Evolutionary conservation across 2,329 filamentous ascomycete genomes (phyloP), one percentile per base, ranked within the genome.

Genomic region (Dactylellina parvicollis): DNA sequence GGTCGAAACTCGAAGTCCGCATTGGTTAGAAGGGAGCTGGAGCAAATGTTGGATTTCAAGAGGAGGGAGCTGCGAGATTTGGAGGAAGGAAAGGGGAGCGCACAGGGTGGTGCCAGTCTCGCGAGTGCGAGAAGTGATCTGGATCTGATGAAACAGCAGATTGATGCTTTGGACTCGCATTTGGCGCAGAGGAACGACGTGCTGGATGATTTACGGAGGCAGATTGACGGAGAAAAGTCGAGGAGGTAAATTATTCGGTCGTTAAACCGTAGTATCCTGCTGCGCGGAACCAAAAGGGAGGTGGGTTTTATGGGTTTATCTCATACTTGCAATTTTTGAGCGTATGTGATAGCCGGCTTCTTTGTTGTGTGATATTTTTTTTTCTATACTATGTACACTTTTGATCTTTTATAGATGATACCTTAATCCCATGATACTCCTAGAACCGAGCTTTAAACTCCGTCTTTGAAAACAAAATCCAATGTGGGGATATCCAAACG

Each of bases 11-110:
- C 87, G 22, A 96, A 92, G 82, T 94, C 94, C 44, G 92, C 92
- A 36, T 85, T 99, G 40, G 92, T 98, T 65, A 98, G 97, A 85
- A 86, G 93, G 75, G 95, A 99, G 82, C 84, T 97, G 49, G 92
- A 98, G 81, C 92, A 96, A 83, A 82, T 99, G 81, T 84, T 99
- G 44, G 95, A 99, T 79, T 98, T 96, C 81, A 99, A 99, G 86
- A 85, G 92, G 80, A 88, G 88, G 79, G 89, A 89, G 83, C 84
- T 94, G 80, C 85, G 87, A 77, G 92, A 90, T 55, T 79, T 92
- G 81, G 90, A 95, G 81, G 86, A 88, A 75, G 91, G 90, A 28
- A 85, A 87, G 61, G 88, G 86, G 75, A 89, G 85, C 82, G 87
- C 83, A 56, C 88, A 88, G 78, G 87, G 86, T 5, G 92, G 92